Percentiles rank a stretch among this genome's conserved stretches.
These are phyloP conservation scores for Myriosclerotinia duriaeana DNA, from an alignment of 2,329 filamentous ascomycete species.

Conservation along the genomic window DNA sequence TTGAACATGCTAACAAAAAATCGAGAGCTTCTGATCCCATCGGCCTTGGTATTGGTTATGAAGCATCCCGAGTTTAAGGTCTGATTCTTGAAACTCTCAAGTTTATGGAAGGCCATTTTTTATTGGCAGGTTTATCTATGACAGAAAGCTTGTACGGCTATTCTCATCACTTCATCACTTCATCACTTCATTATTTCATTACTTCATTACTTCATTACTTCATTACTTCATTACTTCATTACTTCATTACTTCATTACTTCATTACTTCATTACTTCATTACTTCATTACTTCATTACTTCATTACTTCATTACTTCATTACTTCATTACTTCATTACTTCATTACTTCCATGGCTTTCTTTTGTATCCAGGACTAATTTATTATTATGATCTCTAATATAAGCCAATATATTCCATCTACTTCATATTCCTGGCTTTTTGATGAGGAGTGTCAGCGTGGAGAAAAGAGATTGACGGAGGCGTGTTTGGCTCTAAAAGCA, in stretches of 20 bases:
- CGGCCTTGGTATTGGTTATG: conserved; percentile 55
- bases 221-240: neutral
- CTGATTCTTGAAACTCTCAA: neutral
- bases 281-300: neutral
- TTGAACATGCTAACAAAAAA: conserved; percentile 47
- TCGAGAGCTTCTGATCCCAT: conserved; percentile 49
- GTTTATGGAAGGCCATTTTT: neutral
- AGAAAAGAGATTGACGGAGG: neutral
- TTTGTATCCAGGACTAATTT: neutral
- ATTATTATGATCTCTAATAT: neutral
- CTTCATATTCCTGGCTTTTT: neutral
- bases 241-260: neutral
- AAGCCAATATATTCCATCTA: neutral
- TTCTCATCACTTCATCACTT: neutral
- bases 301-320: neutral
- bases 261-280: neutral
- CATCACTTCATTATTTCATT: neutral
- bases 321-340: neutral
- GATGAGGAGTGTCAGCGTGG: neutral
- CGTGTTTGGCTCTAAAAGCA: neutral
- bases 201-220: neutral
- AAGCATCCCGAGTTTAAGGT: conserved; percentile 24
- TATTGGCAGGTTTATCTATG: neutral
- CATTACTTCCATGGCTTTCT: neutral
- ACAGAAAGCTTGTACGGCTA: neutral